Conservation (phyloP, 1,284 basidiomycete genomes). For the Cryptococcus deneoformans region DNA sequence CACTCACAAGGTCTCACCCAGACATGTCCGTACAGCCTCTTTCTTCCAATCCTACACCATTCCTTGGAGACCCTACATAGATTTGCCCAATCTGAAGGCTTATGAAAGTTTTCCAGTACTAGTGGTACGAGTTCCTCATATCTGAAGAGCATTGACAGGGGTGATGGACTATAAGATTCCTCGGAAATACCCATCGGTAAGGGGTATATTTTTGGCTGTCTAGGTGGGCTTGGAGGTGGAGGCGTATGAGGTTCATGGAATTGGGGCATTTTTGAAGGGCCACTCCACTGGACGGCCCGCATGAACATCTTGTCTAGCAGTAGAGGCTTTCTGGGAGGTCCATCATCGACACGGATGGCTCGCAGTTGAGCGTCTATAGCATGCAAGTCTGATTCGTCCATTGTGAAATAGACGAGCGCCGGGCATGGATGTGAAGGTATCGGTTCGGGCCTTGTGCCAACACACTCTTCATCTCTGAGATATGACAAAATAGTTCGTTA, state of each 20-base stretch:
- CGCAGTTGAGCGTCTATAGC: conserved; percentile 26
- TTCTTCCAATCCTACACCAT: conserved; percentile 30
- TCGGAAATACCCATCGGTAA: conserved; percentile 14
- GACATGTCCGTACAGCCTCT: conserved; percentile 38
- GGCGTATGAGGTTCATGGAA: neutral
- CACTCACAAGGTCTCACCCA: conserved; percentile 48
- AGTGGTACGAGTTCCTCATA: conserved; percentile 38
- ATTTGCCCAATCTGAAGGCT: conserved; percentile 33
- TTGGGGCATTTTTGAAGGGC: conserved; percentile 2
- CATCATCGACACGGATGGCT: conserved; percentile 26
- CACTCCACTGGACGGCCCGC: conserved; percentile 20
- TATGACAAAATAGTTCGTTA: no score
- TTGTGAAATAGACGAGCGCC: neutral
- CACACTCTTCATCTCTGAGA: no score
- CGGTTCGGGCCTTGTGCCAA: no score
- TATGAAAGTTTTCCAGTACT: conserved; percentile 33
- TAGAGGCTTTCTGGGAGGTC: conserved; percentile 23
- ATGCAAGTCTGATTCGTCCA: conserved; percentile 1
- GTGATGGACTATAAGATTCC: conserved; percentile 12
- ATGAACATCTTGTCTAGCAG: conserved; percentile 41
- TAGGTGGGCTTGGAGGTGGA: conserved; percentile 27
- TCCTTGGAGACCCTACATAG: conserved; percentile 30
- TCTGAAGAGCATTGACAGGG: conserved; percentile 29
- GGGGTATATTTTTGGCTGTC: conserved; percentile 19
- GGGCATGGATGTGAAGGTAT: no score